A percentile compares a stretch with the other conserved stretches of the same genome.
Evolutionary conservation across 352 stramenopile species (phyloP).

Genomic region (Phytopythium cucurbitacearum): DNA sequence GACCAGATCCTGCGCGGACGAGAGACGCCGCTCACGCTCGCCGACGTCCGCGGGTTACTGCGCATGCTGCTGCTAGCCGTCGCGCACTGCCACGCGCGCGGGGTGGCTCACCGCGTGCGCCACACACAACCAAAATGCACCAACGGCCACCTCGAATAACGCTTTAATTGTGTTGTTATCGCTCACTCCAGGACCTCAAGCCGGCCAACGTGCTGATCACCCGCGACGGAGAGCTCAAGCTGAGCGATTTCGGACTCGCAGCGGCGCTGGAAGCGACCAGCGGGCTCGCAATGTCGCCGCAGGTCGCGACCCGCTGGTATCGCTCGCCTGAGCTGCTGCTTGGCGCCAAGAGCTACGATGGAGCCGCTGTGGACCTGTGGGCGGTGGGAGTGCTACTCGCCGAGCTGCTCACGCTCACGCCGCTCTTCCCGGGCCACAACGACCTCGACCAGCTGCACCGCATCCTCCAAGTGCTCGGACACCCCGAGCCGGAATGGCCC

Average conservation of each 20-base stretch:
- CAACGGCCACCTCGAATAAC: not conserved
- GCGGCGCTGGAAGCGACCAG: slow-evolving; percentile 43
- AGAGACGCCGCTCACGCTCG: slow-evolving; percentile 23
- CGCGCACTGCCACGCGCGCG: slow-evolving; percentile 49
- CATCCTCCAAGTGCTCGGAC: slow-evolving; percentile 62
- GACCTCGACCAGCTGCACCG: slow-evolving; percentile 82
- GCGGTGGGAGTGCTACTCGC: slow-evolving; percentile 58
- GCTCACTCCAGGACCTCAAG: slow-evolving; percentile 52
- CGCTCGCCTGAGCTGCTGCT: slow-evolving; percentile 79
- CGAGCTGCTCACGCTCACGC: slow-evolving; percentile 52
- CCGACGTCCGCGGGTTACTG: slow-evolving; percentile 51
- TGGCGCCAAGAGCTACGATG: slow-evolving; percentile 54
- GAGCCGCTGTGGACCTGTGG: slow-evolving; percentile 64
- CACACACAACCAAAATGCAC: not conserved
- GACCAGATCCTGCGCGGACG: slow-evolving; percentile 38
- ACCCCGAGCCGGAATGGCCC: slow-evolving; percentile 49
- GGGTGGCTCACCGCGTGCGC: slow-evolving; percentile 59
- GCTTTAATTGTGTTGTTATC: too few species aligned
- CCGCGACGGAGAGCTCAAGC: slow-evolving; percentile 52
- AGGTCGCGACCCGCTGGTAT: slow-evolving; percentile 83
- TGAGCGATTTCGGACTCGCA: slow-evolving; percentile 77
- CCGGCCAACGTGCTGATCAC: slow-evolving; percentile 64
- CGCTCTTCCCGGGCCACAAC: slow-evolving; percentile 76
- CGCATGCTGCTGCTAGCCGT: slow-evolving; percentile 67
- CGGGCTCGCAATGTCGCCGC: slow-evolving; percentile 51